phyloP scores from a whole-genome alignment of 2,329 filamentous ascomycete genomes.

The Coniochaeta prunicola region DNA sequence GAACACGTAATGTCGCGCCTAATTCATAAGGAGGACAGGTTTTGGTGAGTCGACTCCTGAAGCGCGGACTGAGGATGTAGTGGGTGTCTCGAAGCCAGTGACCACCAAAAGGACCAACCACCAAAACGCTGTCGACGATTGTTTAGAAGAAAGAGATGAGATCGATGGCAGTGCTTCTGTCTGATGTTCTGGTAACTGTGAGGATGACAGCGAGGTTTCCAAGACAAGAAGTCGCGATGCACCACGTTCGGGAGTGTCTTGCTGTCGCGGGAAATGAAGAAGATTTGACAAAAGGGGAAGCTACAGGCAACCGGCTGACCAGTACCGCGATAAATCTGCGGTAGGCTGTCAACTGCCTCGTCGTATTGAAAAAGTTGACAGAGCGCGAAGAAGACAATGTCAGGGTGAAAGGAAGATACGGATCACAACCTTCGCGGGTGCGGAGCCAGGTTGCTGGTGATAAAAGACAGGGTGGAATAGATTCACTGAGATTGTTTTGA shows the following conservation, averaged over 20 bases:
- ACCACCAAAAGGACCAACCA: background rate
- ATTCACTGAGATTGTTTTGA: background rate
- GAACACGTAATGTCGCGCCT: background rate
- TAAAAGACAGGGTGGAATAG: background rate
- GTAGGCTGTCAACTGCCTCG: background rate
- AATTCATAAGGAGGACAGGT: background rate
- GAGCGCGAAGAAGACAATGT: background rate
- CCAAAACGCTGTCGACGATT: background rate
- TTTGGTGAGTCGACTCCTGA: background rate
- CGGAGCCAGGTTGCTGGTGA: background rate
- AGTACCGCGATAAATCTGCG: background rate
- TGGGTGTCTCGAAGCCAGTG: background rate
- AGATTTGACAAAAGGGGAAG: background rate
- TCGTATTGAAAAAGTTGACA: background rate
- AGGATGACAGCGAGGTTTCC: background rate
- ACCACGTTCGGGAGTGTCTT: background rate
- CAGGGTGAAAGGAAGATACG: background rate
- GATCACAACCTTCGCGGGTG: background rate
- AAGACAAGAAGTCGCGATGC: background rate
- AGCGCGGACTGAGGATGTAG: background rate
- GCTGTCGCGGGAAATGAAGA: background rate
- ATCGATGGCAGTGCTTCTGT: background rate
- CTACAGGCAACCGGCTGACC: background rate
- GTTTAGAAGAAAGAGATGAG: background rate
- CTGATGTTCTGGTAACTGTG: background rate